phyloP scores from a whole-genome alignment of 2,329 filamentous ascomycete genomes.

The Apiospora phragmitis region DNA sequence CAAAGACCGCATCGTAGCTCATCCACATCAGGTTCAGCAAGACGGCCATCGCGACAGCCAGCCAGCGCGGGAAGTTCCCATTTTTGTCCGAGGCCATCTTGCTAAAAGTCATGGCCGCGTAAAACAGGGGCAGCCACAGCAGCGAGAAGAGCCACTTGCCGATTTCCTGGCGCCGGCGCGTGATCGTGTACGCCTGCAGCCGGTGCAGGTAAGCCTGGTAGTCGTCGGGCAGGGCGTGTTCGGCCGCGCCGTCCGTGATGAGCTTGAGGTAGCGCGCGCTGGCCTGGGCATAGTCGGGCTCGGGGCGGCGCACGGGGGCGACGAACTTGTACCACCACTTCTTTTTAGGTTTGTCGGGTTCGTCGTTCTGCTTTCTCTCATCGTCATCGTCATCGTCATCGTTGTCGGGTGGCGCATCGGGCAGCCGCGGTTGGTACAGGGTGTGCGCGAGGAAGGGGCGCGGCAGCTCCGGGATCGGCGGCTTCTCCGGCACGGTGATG shows the following conservation, averaged over 20 bases:
- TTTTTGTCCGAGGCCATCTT: slow-evolving; percentile 60
- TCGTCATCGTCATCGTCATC: slow-evolving; percentile 23
- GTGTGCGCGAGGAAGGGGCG: slow-evolving; percentile 81
- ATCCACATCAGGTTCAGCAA: slow-evolving; percentile 55
- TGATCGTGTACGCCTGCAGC: slow-evolving; percentile 71
- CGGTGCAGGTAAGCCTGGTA: slow-evolving; percentile 74
- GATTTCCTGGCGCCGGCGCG: slow-evolving; percentile 63
- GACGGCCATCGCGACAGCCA: slow-evolving; percentile 51
- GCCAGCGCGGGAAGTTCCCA: slow-evolving; percentile 66
- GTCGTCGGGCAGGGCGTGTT: slow-evolving; percentile 76
- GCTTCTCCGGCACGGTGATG: slow-evolving; percentile 64
- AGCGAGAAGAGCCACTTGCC: slow-evolving; percentile 64
- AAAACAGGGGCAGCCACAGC: slow-evolving; percentile 56
- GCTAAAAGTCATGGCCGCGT: slow-evolving; percentile 47
- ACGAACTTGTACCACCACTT: slow-evolving; percentile 50
- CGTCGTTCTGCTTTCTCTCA: too few relatives aligned
- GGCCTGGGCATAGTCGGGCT: slow-evolving; percentile 75
- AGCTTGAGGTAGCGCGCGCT: slow-evolving; percentile 82
- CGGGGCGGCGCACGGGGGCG: slow-evolving; percentile 53
- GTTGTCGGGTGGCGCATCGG: slow-evolving; percentile 23
- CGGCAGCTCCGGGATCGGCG: slow-evolving; percentile 52
- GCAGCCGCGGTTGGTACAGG: slow-evolving; percentile 67
- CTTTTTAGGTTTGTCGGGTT: slow-evolving; percentile 25
- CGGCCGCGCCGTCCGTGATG: slow-evolving; percentile 73
- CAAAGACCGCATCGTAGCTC: slow-evolving; percentile 65